Percentiles rank a stretch among this genome's conserved stretches.
Evolutionary conservation across 1,284 basidiomycete species (phyloP).

Genomic region (Pterulicium gracile): DNA sequence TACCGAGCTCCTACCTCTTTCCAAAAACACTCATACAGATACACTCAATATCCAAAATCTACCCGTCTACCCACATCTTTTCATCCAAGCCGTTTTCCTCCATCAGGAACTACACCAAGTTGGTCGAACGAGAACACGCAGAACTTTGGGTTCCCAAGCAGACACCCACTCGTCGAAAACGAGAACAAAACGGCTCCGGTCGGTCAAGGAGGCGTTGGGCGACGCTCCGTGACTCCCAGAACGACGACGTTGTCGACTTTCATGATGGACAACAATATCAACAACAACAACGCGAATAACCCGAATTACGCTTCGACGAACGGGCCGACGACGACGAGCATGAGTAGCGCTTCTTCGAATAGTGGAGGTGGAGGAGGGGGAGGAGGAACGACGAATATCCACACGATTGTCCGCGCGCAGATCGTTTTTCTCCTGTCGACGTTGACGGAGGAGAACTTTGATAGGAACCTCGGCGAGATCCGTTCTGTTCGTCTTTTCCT

Average conservation of each 20-base stretch:
- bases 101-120: no score
- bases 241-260: background rate
- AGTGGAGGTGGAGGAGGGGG: background rate
- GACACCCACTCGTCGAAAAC: no score
- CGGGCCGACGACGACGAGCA: background rate
- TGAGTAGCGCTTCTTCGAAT: background rate
- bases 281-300: no score
- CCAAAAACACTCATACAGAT: no score
- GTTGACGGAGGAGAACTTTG: conserved; percentile 90
- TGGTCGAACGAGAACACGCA: no score
- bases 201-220: background rate
- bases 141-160: no score
- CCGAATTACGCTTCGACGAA: no score
- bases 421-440: conserved; percentile 92
- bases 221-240: conserved; percentile 2
- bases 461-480: conserved; percentile 85
- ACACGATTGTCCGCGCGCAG: conserved; percentile 77
- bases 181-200: no score
- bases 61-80: background rate
- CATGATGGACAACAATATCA: background rate
- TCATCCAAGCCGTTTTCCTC: background rate
- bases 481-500: conserved; percentile 58
- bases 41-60: no score
- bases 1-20: background rate
- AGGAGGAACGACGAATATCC: background rate